Base-by-base conservation (phyloP, 129 eudicot genomes). In the Erigeron canadensis region DNA sequence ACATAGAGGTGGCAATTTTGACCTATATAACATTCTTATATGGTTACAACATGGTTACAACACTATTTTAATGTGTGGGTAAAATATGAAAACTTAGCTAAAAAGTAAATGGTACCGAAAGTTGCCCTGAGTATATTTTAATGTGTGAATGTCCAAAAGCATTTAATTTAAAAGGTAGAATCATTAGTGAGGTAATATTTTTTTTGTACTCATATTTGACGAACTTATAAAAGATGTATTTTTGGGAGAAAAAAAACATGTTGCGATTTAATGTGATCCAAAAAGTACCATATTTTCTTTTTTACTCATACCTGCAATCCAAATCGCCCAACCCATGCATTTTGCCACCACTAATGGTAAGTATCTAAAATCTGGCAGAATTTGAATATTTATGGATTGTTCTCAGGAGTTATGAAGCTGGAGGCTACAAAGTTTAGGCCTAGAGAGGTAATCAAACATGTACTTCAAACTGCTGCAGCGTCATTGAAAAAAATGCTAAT, bases 381-480 rank as follows among this genome's bases (percentile, higher is more conserved):
- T 0, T 60, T 19, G 54, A 59, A 61, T 22, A 4, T 47, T 75
- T 38, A 3, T 11, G 63, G 46, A 12, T 76, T 69, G 54, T 74
- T 46, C 44, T 68, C 63, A 93, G 98, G 98, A 62, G 98, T 89
- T 76, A 93, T 93, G 98, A 89, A 66, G 79, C 67, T 93, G 82
- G 98, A 93, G 84, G 96, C 98, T 69, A 85, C 96, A 56, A 93
- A 93, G 68, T 93, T 93, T 72, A 83, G 98, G 83, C 98, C 98
- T 65, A 83, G 98, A 82, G 96, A 93, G 79, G 98, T 93, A 67
- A 95, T 93, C 61, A 93, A 85, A 81, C 98, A 93, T 72, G 98
- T 89, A 17, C 96, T 93, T 47, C 98, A 93, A 82, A 93, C 96
- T 40, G 90, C 96, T 71, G 95, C 96, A 19, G 98, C 98, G 59